Percentiles rank a stretch among this genome's conserved stretches.
Conservation (phyloP, 2,329 filamentous ascomycete species). For the Coniochaeta ligniaria region DNA sequence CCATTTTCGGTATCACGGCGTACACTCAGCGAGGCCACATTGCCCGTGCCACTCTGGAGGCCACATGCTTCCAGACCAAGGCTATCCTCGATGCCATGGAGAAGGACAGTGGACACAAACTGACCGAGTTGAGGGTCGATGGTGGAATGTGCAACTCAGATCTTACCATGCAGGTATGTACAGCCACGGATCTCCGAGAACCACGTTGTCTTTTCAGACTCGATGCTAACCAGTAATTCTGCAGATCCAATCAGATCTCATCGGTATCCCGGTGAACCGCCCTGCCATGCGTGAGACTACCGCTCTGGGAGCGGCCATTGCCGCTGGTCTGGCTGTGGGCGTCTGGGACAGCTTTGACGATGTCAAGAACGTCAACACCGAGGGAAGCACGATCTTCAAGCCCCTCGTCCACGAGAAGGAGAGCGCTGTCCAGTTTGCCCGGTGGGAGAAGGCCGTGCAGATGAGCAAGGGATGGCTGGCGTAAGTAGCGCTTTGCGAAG, state of each 20-base stretch:
- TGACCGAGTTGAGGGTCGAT: slow-evolving; percentile 72
- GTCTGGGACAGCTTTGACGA: slow-evolving; percentile 71
- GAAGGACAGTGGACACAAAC: slow-evolving; percentile 66
- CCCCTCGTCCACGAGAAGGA: slow-evolving; percentile 55
- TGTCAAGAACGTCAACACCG: slow-evolving; percentile 62
- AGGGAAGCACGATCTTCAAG: slow-evolving; percentile 62
- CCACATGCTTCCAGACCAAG: slow-evolving; percentile 77
- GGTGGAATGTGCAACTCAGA: slow-evolving; percentile 78
- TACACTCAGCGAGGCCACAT: slow-evolving; percentile 73
- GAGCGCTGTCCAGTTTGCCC: slow-evolving; percentile 56
- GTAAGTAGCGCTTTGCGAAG: slow-evolving; percentile 9
- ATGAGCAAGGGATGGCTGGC: slow-evolving; percentile 69
- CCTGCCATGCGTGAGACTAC: slow-evolving; percentile 81
- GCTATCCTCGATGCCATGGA: slow-evolving; percentile 77
- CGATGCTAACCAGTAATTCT: slow-evolving; percentile 1
- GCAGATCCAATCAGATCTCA: slow-evolving; percentile 70
- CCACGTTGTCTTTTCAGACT: neutral
- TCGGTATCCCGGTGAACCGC: slow-evolving; percentile 70
- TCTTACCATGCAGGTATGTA: slow-evolving; percentile 61
- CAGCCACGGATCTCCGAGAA: neutral
- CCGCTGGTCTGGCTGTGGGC: slow-evolving; percentile 68
- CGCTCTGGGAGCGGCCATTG: slow-evolving; percentile 73
- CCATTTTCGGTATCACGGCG: slow-evolving; percentile 71
- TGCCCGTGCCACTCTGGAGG: slow-evolving; percentile 71
- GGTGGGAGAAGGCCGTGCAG: slow-evolving; percentile 70